Percentiles rank a stretch among this genome's conserved stretches.
Conservation (phyloP, 2,329 filamentous ascomycete genomes). For the Phyllosticta citribraziliensis region DNA sequence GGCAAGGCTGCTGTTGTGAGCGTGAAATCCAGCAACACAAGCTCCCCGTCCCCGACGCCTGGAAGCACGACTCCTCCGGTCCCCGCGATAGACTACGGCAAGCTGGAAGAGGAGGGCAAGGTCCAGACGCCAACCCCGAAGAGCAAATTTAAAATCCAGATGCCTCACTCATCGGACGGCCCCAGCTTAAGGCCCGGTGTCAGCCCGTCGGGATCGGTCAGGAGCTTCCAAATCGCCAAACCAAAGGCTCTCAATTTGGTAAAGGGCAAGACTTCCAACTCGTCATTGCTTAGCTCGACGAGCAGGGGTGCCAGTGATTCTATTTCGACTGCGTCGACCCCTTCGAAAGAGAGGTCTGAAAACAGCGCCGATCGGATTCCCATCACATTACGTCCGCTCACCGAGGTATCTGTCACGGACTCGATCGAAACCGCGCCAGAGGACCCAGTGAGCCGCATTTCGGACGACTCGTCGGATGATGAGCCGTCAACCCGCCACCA, state of each 20-base stretch:
- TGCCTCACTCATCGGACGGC: conserved; percentile 25
- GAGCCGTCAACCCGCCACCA: conserved; percentile 13
- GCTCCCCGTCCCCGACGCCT: conserved; percentile 39
- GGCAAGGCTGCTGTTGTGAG: conserved; percentile 89
- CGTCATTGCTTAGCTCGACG: not conserved
- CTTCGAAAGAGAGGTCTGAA: not conserved
- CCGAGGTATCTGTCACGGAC: conserved; percentile 7
- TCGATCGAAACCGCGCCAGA: conserved; percentile 1
- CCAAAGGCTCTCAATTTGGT: conserved; percentile 37
- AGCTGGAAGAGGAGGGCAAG: conserved; percentile 11
- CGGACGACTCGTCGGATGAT: conserved; percentile 5
- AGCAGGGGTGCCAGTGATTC: not conserved
- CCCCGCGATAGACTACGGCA: conserved; percentile 56
- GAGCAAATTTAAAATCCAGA: conserved; percentile 29
- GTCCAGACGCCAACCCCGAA: conserved; percentile 12
- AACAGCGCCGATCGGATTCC: conserved; percentile 6
- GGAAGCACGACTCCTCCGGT: conserved; percentile 56
- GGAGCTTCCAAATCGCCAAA: conserved; percentile 31
- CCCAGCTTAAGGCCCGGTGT: conserved; percentile 13
- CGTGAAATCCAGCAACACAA: conserved; percentile 62
- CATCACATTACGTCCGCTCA: conserved; percentile 8
- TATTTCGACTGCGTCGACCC: not conserved
- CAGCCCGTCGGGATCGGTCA: conserved; percentile 26
- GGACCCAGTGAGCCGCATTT: conserved; percentile 2
- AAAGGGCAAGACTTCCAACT: conserved; percentile 7